Evolutionary conservation across 2,329 filamentous ascomycete species (phyloP).

Genomic region (Beauveria sp.): DNA sequence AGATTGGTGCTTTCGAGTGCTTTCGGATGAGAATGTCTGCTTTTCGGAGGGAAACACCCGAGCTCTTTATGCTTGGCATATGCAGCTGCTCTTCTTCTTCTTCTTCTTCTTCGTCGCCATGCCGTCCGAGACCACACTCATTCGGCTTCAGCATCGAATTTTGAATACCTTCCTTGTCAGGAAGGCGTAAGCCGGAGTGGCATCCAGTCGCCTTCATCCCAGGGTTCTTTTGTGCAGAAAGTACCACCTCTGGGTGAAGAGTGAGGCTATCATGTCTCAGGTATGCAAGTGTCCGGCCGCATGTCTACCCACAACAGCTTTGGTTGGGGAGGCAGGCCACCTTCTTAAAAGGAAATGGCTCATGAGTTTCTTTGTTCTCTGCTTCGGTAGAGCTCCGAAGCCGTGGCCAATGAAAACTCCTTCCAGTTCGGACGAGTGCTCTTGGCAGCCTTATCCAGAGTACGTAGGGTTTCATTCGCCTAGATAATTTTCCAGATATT

Average conservation of each 20-base stretch:
- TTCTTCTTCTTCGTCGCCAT: background rate
- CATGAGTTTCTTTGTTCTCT: background rate
- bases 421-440: background rate
- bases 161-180: constrained; percentile 1
- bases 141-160: background rate
- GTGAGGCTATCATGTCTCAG: background rate
- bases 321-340: background rate
- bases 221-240: background rate
- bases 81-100: no score
- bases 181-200: background rate
- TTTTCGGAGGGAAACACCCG: background rate
- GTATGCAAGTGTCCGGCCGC: background rate
- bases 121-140: background rate
- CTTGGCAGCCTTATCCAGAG: background rate
- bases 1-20: background rate
- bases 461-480: background rate
- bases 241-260: background rate
- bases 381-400: background rate
- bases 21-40: background rate
- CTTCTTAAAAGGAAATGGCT: constrained; percentile 5
- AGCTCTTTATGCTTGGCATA: background rate
- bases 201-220: background rate
- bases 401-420: background rate
- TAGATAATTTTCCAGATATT: background rate
- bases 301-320: background rate